Evolutionary conservation across 345 rosid genomes (phyloP).

Genomic region (Arabis alpina): DNA sequence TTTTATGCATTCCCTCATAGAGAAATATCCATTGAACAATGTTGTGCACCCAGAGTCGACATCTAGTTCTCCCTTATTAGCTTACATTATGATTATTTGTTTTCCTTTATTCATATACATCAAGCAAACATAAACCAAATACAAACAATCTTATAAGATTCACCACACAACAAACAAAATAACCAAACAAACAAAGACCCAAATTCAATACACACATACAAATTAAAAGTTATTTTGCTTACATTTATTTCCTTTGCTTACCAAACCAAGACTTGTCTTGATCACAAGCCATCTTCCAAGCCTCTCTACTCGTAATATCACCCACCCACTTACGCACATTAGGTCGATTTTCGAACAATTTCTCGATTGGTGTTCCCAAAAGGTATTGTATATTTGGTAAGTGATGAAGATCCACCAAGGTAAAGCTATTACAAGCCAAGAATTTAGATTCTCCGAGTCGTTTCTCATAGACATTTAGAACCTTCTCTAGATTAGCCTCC

Average conservation of each 20-base stretch:
- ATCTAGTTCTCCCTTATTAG: not conserved
- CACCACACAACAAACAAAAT: conserved; percentile 21
- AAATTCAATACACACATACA: conserved; percentile 6
- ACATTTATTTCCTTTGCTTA: conserved; percentile 23
- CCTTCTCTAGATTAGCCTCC: conserved; percentile 42
- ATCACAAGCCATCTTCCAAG: conserved; percentile 70
- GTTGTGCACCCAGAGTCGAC: too few species aligned
- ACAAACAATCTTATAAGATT: not conserved
- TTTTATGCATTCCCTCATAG: too few species aligned
- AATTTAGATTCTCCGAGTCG: conserved; percentile 36
- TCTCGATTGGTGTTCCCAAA: conserved; percentile 50
- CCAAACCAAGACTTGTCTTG: conserved; percentile 32
- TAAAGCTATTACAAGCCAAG: conserved; percentile 44
- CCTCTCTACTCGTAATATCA: conserved; percentile 56
- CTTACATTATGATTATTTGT: not conserved
- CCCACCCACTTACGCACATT: conserved; percentile 58
- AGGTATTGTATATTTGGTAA: conserved; percentile 46
- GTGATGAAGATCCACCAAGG: conserved; percentile 51
- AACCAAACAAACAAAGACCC: conserved; percentile 9
- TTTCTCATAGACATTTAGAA: conserved; percentile 63
- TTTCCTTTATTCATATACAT: conserved; percentile 6
- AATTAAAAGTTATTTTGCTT: not conserved
- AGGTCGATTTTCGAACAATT: conserved; percentile 50
- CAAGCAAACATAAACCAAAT: conserved; percentile 8
- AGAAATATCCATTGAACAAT: too few species aligned